Evolutionary conservation across 129 eudicot species (phyloP).

Genomic region (Artemisia annua): DNA sequence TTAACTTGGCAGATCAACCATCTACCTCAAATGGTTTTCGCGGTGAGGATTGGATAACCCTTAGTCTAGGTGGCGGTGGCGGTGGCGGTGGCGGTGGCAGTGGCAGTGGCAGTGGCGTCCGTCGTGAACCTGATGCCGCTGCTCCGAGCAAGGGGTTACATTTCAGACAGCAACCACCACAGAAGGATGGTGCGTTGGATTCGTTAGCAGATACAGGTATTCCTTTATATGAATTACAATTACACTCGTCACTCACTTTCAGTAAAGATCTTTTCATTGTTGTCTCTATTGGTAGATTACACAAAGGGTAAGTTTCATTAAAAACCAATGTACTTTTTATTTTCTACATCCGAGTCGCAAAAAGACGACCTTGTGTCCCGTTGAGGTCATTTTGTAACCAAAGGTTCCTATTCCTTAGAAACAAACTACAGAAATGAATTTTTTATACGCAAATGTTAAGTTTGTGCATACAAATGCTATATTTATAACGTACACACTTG

Average conservation of each 20-base stretch:
- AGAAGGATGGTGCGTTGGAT: conserved; percentile 49
- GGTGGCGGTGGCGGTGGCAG: conserved; percentile 42
- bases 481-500: no score
- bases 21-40: conserved; percentile 58
- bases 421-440: no score
- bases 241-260: not conserved
- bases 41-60: conserved; percentile 90
- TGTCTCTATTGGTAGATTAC: not conserved
- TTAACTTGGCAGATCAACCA: conserved; percentile 50
- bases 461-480: no score
- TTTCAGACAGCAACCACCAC: conserved; percentile 41
- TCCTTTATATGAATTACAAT: not conserved
- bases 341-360: no score
- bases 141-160: conserved; percentile 34
- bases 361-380: no score
- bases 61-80: conserved; percentile 71
- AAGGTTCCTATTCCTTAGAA: no score
- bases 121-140: conserved; percentile 36
- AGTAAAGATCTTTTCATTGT: not conserved
- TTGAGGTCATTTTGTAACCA: no score
- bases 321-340: no score
- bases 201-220: conserved; percentile 74
- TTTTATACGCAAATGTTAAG: no score
- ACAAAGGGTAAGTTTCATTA: no score
- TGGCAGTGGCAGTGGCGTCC: conserved; percentile 30